Percentiles rank a stretch among this genome's conserved stretches.
Conservation (phyloP, 169 alveolate genomes). For the Plasmodium knowlesi region DNA sequence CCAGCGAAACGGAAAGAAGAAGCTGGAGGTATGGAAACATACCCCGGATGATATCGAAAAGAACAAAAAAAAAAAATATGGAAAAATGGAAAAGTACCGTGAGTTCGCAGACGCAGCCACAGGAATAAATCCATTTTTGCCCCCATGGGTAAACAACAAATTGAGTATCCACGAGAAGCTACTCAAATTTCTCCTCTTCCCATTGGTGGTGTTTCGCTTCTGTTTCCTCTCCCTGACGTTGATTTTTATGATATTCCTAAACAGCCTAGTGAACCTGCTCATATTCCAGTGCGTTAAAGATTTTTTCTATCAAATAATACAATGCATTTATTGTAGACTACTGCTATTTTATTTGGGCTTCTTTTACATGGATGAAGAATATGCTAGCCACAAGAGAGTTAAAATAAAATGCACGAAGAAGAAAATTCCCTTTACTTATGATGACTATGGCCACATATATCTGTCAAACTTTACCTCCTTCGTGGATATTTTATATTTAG, state of each 20-base stretch:
- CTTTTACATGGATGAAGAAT: conserved; percentile 51
- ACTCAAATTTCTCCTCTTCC: conserved; percentile 36
- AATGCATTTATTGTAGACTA: conserved; percentile 41
- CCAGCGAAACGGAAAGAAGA: background rate
- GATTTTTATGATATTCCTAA: conserved; percentile 58
- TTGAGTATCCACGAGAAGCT: conserved; percentile 20
- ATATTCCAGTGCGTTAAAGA: conserved; percentile 58
- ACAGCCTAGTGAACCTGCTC: conserved; percentile 24
- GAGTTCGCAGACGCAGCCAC: conserved; percentile 81
- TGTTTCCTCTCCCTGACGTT: conserved; percentile 50
- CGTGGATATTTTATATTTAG: conserved; percentile 66
- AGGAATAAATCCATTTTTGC: conserved; percentile 81
- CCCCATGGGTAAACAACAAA: conserved; percentile 77
- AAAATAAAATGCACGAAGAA: conserved; percentile 50
- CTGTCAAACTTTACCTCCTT: conserved; percentile 61
- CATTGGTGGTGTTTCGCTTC: conserved; percentile 35
- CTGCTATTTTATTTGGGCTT: conserved; percentile 55
- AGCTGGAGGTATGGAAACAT: background rate
- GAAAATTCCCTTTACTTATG: conserved; percentile 46
- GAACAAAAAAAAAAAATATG: conserved; percentile 15
- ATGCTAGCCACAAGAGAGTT: conserved; percentile 62
- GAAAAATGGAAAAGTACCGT: conserved; percentile 77
- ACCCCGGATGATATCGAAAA: background rate
- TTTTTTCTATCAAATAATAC: conserved; percentile 56
- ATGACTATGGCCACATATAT: conserved; percentile 67